Base-by-base conservation (phyloP, 352 stramenopile species). In the Pythium oligandrum region DNA sequence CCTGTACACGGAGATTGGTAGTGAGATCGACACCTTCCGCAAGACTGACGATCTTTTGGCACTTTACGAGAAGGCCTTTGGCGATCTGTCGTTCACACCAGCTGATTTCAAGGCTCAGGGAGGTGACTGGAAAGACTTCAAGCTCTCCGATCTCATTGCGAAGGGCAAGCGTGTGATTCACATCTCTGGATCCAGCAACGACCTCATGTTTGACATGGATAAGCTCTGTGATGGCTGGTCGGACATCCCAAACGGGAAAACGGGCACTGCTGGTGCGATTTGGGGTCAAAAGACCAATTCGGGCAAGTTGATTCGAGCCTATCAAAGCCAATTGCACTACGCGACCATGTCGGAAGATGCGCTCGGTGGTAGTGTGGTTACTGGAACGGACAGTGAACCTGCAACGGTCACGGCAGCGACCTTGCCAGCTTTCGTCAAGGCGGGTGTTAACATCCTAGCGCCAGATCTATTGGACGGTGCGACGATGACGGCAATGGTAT, bases 371-470 rank as follows among this genome's bases (percentile, higher is more conserved):
- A 48, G 45, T 10, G 43, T 7, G 6, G 42, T 3, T n/a, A 49
- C 6, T 7, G 8, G 42, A 26, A 30, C 11, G 42, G n/a, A 17
- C 7, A 30, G n/a, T 26, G 7, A 47, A 38, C 37, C n/a, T 50
- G 44, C 31, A 37, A 37, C 6, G 44, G 44, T 10, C 44, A 50
- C 31, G 44, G 9, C 9, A 38, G 55, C 57, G 6, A 60, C 47
- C 10, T 51, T 71, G 34, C 63, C 69, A 7, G 56, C 54, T 0
- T 36, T 64, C 11, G 38, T 88, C 35, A 73, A 70, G 17, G 56
- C 68, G 0, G 77, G 77, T n/a, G 72, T 82, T 35, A 88, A 88
- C 50, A 61, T 88, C 38, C 32, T 86, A 9, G 70, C 79, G 3
- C 70, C 77, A 2, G 79, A 90, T 48, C 61, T 61, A 33, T 44